Evolutionary conservation across 1,284 basidiomycete genomes (phyloP).

Genomic region (Anthracocystis walkeri): DNA sequence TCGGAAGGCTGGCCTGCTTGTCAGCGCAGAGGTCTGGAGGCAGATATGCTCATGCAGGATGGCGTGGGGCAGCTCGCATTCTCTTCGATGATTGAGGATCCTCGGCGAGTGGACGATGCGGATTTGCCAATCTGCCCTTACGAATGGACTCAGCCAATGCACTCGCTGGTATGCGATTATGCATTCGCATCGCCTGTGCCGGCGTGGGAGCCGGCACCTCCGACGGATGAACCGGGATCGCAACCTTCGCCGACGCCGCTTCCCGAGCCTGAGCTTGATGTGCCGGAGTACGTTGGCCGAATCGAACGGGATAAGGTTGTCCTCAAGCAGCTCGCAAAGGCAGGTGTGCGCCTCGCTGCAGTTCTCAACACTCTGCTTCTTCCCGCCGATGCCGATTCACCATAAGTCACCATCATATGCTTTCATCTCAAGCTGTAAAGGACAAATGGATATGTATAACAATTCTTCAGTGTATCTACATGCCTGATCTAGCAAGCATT

Average conservation of each 20-base stretch:
- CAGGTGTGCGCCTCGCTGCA: slow-evolving; percentile 82
- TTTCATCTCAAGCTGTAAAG: background rate
- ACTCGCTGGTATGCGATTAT: slow-evolving; percentile 60
- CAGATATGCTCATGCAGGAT: background rate
- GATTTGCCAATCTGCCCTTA: slow-evolving; percentile 79
- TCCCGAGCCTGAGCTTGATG: slow-evolving; percentile 80
- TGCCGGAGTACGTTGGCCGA: slow-evolving; percentile 79
- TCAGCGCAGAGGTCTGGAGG: slow-evolving; percentile 15
- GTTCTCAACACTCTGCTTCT: slow-evolving; percentile 76
- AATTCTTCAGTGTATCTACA: background rate
- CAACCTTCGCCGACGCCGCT: slow-evolving; percentile 16
- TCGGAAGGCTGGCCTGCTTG: slow-evolving; percentile 61
- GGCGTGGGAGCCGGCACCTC: slow-evolving; percentile 19
- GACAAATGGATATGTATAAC: background rate
- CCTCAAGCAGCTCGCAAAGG: slow-evolving; percentile 84
- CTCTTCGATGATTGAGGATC: slow-evolving; percentile 14
- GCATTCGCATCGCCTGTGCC: slow-evolving; percentile 78
- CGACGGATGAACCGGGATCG: background rate
- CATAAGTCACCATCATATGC: background rate
- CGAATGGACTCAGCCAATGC: slow-evolving; percentile 57
- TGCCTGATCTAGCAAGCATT: background rate
- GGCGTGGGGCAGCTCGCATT: slow-evolving; percentile 30
- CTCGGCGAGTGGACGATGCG: slow-evolving; percentile 57
- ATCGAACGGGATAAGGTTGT: slow-evolving; percentile 76
- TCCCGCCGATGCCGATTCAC: slow-evolving; percentile 10